These are phyloP conservation scores for Solanum corneliomulleri DNA, from an alignment of 257 asterid genomes.

Conservation along the genomic window DNA sequence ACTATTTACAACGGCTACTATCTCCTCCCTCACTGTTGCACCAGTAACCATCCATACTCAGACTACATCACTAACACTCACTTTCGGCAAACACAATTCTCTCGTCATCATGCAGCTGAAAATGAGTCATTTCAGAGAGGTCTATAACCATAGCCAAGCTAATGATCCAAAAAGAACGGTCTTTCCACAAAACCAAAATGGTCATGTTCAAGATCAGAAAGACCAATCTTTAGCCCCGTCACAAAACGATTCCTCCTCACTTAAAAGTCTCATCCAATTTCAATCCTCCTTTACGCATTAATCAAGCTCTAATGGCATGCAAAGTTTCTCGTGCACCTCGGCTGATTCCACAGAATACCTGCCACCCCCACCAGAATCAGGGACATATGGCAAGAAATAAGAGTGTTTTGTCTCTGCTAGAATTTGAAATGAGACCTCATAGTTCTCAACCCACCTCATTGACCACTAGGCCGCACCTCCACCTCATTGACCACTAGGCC, in stretches of 20 bases:
- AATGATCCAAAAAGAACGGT: neutral
- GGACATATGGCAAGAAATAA: neutral
- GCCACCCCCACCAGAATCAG: neutral
- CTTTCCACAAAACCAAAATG: neutral
- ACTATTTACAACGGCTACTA: neutral
- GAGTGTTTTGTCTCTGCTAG: neutral
- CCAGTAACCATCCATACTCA: neutral
- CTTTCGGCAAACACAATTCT: neutral
- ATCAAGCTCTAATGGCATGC: neutral
- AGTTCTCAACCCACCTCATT: neutral
- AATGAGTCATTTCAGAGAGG: neutral
- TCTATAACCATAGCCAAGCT: neutral
- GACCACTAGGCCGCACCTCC: neutral
- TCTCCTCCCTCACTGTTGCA: neutral
- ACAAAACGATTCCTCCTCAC: neutral
- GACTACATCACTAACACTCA: neutral
- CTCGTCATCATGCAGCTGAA: neutral
- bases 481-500: neutral
- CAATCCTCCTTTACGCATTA: neutral
- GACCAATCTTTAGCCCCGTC: neutral
- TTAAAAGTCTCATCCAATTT: neutral
- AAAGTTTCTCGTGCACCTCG: neutral
- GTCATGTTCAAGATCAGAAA: neutral
- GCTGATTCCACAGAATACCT: neutral
- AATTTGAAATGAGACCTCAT: neutral